Base-by-base conservation (phyloP, 352 stramenopile species). In the Pilasporangium apinafurcum region DNA sequence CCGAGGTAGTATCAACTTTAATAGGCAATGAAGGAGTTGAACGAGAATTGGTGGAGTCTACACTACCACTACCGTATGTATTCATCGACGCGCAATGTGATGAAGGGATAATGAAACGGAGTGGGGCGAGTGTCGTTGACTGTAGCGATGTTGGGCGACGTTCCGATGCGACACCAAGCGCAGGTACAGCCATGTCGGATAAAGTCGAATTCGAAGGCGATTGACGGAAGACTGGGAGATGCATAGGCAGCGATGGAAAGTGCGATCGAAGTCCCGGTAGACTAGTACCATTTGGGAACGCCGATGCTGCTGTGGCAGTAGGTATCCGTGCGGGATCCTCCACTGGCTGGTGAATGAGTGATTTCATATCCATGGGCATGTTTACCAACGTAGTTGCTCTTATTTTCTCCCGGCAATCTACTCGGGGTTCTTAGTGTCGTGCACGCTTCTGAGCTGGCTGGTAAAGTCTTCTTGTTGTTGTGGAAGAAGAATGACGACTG, bases 41-140 rank as follows among this genome's bases (percentile, higher is more conserved):
- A 31, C 52, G 38, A 39, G 49, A 56, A 14, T 34, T 41, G 35
- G 52, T 26, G 26, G 45, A 29, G 12, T 51, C 53, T 36, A 39
- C 44, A 39, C 39, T 43, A 52, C 39, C 35, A 47, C 35, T 50
- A 33, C 50, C 37, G 36, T 53, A 57, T 35, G 28, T 49, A 13
- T 48, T 53, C 46, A 48, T 63, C 17, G 70, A 47, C 13, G 57
- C 56, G 47, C 62, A 68, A 43, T 71, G 61, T 1, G 74, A 78
- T 17, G 61, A 83, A 30, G 76, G 76, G 52, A 88, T 88, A 48
- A 88, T 86, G 52, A 88, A 88, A 42, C 76, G 72, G 22, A 88
- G 69, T 26, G 76, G 76, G 7, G 72, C 76, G 18, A 88, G 63
- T n/a, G 72, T 68, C n/a, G 58, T 26, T 9, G 44, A 44, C 2